phyloP scores from a whole-genome alignment of 2,329 filamentous ascomycete species.

The Penicillium sp. region DNA sequence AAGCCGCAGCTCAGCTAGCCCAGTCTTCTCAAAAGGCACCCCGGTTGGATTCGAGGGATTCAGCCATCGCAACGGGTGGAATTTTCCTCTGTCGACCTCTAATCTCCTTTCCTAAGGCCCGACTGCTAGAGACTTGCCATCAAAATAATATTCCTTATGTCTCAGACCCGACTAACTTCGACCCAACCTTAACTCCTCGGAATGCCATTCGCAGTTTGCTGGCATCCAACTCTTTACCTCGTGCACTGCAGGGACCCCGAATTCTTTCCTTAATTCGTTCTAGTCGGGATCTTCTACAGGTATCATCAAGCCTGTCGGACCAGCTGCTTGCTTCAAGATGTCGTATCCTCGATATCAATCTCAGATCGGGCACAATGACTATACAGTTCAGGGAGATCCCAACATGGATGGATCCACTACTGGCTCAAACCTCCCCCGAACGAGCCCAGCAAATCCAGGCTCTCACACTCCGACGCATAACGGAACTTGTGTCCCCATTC shows the following conservation, averaged over 20 bases:
- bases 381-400: conserved; percentile 27
- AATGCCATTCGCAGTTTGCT: conserved; percentile 77
- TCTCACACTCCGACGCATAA: conserved; percentile 49
- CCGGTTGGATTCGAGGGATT: not conserved
- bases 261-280: conserved; percentile 62
- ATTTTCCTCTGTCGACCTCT: conserved; percentile 40
- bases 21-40: not conserved
- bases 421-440: conserved; percentile 9
- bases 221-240: conserved; percentile 61
- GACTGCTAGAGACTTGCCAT: conserved; percentile 66
- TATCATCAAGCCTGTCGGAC: conserved; percentile 55
- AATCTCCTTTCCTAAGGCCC: conserved; percentile 62
- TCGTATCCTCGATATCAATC: conserved; percentile 31
- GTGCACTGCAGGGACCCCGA: conserved; percentile 64
- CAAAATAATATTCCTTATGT: conserved; percentile 71
- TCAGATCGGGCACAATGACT: conserved; percentile 35
- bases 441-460: conserved; percentile 36
- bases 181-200: conserved; percentile 72
- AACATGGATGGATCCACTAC: conserved; percentile 7
- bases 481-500: conserved; percentile 51
- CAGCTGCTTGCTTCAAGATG: conserved; percentile 48
- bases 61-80: conserved; percentile 33
- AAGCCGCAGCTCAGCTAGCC: not conserved
- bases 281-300: conserved; percentile 47
- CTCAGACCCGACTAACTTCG: conserved; percentile 79